A percentile compares a stretch with the other conserved stretches of the same genome.
These are phyloP conservation scores for Keithomyces neogunnii DNA, from an alignment of 2,329 filamentous ascomycete species.

Conservation along the genomic window DNA sequence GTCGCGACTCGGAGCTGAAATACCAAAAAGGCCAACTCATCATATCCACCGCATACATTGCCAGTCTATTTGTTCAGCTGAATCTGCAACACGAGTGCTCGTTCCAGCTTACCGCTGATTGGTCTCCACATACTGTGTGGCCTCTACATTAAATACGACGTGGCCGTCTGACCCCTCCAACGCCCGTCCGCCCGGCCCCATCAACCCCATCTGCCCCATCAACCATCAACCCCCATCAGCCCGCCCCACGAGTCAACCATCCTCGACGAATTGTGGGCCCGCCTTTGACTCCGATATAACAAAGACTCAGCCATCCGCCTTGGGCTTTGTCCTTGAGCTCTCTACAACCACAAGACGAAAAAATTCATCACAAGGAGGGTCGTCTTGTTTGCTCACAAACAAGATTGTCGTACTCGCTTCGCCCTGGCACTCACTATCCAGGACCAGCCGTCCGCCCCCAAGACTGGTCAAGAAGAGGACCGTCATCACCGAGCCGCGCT, in stretches of 20 bases:
- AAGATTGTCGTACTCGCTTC: neutral
- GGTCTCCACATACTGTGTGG: neutral
- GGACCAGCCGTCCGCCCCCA: neutral
- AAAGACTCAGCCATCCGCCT: neutral
- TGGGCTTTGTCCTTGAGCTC: no score
- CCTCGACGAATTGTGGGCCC: neutral
- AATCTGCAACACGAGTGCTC: neutral
- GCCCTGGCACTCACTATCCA: conserved; percentile 3
- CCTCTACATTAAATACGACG: neutral
- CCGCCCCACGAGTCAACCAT: no score
- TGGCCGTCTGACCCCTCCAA: neutral
- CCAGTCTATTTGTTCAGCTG: neutral
- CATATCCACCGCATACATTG: neutral
- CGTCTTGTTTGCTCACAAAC: neutral
- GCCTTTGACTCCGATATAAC: neutral
- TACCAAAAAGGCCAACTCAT: neutral
- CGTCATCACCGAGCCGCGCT: neutral
- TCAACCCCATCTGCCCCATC: no score
- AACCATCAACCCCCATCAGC: no score
- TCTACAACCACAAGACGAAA: no score
- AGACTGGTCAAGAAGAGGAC: neutral
- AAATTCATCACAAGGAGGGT: no score
- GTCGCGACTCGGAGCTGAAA: neutral
- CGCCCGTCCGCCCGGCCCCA: neutral
- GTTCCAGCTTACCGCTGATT: neutral